Evolutionary conservation across 305 asterid species (phyloP), one percentile per base, ranked within the genome.

Genomic region (Fraxinus latifolia): DNA sequence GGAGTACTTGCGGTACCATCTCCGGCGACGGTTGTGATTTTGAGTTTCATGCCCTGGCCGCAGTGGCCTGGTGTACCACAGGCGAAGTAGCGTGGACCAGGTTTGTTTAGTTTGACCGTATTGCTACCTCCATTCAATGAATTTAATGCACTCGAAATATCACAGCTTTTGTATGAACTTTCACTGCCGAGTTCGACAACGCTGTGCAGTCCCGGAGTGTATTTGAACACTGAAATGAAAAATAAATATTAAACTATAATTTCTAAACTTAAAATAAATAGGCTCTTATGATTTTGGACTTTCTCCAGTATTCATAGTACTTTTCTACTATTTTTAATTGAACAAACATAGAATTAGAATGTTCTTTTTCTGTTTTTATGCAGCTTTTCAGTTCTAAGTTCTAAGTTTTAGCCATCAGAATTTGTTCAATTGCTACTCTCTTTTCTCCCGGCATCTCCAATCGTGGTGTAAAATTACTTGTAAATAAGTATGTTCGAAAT

Each of bases 61-160:
- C 98, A 94, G 21, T 94, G 98, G 9, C 97, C 97, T 0, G 94
- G 76, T 12, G 97, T 94, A 23, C 97, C 97, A 58, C 98, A 94
- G 7, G 98, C 93, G 53, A 93, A 94, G 83, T 83, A 94, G 33
- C 97, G 90, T 0, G 92, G 90, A 0, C 97, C 97, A 4, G 93
- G 12, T 82, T 91, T 93, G 85, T 62, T 86, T 47, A 94, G 92
- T 89, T 91, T 94, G 8, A 94, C 84, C 15, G 87, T 90, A 86
- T 79, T 87, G 83, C 86, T 90, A 1, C 98, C 98, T 0, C 87
- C 86, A 19, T 33, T 90, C 68, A 83, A 75, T 3, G 96, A 87
- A 80, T 91, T 85, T 76, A 90, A 29, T 1, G 95, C 33, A n/a
- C 84, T 88, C 36, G 92, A 84, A 1, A 85, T 77, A 84, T 90